phyloP scores from a whole-genome alignment of 768 basidiomycete species.

The Amanita muscaria region DNA sequence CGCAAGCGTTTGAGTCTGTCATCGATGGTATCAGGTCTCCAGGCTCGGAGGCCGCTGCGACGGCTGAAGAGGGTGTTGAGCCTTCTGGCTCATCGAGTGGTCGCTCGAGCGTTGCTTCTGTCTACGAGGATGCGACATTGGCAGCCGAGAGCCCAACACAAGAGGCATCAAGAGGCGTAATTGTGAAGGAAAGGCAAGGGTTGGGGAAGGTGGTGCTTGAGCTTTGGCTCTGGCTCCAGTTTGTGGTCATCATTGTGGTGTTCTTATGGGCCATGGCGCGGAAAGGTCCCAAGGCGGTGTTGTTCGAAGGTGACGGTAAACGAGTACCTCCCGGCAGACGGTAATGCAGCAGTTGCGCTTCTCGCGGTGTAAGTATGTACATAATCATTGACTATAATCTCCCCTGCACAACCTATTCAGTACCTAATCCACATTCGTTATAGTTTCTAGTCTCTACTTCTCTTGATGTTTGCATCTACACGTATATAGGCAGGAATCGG shows the following conservation, averaged over 20 bases:
- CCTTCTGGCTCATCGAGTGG: neutral
- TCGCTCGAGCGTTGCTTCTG: neutral
- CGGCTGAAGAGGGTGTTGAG: neutral
- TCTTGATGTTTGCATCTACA: neutral
- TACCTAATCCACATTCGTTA: neutral
- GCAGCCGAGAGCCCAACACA: neutral
- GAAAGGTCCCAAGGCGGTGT: slow-evolving; percentile 62
- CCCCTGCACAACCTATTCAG: neutral
- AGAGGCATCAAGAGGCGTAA: neutral
- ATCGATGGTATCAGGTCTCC: slow-evolving; percentile 28
- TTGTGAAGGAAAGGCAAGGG: slow-evolving; percentile 15
- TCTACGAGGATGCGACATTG: slow-evolving; percentile 4
- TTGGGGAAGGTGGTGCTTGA: slow-evolving; percentile 48
- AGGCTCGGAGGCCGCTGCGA: neutral
- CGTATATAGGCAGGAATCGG: slow-evolving; percentile 6
- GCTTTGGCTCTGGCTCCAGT: slow-evolving; percentile 82
- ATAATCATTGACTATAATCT: neutral
- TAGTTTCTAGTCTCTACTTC: neutral
- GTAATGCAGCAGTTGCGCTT: neutral
- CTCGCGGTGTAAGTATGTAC: too few relatives aligned
- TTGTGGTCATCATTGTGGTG: slow-evolving; percentile 60
- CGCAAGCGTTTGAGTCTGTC: slow-evolving; percentile 35
- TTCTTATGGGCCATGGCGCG: slow-evolving; percentile 79
- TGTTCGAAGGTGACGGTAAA: slow-evolving; percentile 19
- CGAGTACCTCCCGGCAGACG: neutral